phyloP scores from a whole-genome alignment of 2,329 filamentous ascomycete species.

The Zymoseptoria crescenta region DNA sequence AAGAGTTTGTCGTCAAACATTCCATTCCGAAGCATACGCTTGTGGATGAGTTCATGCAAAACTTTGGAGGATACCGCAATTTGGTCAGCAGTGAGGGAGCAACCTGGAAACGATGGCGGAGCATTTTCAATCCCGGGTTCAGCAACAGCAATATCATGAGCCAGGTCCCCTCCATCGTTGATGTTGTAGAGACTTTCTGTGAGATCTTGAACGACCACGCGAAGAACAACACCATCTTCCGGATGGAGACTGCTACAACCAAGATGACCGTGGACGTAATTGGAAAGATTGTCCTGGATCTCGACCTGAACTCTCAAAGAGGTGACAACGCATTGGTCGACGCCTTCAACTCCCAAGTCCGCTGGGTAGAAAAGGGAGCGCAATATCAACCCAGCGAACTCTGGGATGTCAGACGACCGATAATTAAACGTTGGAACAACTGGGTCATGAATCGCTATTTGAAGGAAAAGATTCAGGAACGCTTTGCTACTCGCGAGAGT shows the following conservation, averaged over 20 bases:
- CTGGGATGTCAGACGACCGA: slow-evolving; percentile 31
- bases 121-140: slow-evolving; percentile 39
- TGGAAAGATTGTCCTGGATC: slow-evolving; percentile 33
- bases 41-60: slow-evolving; percentile 26
- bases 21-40: slow-evolving; percentile 29
- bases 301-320: slow-evolving; percentile 32
- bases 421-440: slow-evolving; percentile 30
- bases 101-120: slow-evolving; percentile 38
- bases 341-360: slow-evolving; percentile 30
- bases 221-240: slow-evolving; percentile 30
- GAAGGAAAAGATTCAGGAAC: slow-evolving; percentile 29
- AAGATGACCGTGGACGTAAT: slow-evolving; percentile 38
- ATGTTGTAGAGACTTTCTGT: slow-evolving; percentile 28
- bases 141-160: slow-evolving; percentile 32
- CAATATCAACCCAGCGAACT: slow-evolving; percentile 31
- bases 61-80: slow-evolving; percentile 32
- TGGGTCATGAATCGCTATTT: slow-evolving; percentile 31
- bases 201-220: slow-evolving; percentile 31
- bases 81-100: slow-evolving; percentile 33
- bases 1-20: slow-evolving; percentile 32
- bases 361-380: slow-evolving; percentile 29
- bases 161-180: slow-evolving; percentile 33
- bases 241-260: slow-evolving; percentile 34
- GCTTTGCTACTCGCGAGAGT: slow-evolving; percentile 28
- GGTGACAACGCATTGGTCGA: slow-evolving; percentile 31